These are phyloP conservation scores for Cercophora sp. DNA, from an alignment of 495 filamentous ascomycete genomes.

Conservation along the genomic window DNA sequence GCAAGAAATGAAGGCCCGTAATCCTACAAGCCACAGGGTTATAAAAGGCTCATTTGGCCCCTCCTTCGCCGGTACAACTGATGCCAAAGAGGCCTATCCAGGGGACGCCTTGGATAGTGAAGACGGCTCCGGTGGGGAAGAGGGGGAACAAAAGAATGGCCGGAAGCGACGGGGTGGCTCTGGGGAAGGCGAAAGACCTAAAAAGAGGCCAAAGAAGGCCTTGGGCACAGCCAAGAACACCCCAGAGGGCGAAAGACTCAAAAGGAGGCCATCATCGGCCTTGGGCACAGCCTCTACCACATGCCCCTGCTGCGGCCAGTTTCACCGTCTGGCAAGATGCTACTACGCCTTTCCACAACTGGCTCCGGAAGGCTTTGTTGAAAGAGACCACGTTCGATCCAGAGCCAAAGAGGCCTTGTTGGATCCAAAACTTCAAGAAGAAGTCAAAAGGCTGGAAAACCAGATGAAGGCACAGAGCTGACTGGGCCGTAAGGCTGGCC, in stretches of 20 bases:
- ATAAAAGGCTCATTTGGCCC: slow-evolving; percentile 1
- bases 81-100: not conserved
- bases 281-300: not conserved
- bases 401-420: slow-evolving; percentile 7
- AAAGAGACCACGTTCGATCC: slow-evolving; percentile 7
- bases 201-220: not conserved
- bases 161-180: not conserved
- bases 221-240: not conserved
- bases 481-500: not conserved
- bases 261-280: no score
- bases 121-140: not conserved
- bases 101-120: slow-evolving; percentile 7
- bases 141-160: slow-evolving; percentile 4
- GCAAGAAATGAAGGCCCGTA: not conserved
- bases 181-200: not conserved
- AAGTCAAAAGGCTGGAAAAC: slow-evolving; percentile 5
- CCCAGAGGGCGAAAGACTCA: slow-evolving; percentile 1
- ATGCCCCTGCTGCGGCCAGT: slow-evolving; percentile 10
- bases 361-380: slow-evolving; percentile 8
- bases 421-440: slow-evolving; percentile 8
- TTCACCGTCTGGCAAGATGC: slow-evolving; percentile 11
- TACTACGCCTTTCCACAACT: not conserved
- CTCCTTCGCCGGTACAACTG: not conserved
- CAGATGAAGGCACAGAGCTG: not conserved
- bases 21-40: not conserved